Evolutionary conservation across 805 yeast species (phyloP).

Genomic region (Sugiyamaella smithiae): DNA sequence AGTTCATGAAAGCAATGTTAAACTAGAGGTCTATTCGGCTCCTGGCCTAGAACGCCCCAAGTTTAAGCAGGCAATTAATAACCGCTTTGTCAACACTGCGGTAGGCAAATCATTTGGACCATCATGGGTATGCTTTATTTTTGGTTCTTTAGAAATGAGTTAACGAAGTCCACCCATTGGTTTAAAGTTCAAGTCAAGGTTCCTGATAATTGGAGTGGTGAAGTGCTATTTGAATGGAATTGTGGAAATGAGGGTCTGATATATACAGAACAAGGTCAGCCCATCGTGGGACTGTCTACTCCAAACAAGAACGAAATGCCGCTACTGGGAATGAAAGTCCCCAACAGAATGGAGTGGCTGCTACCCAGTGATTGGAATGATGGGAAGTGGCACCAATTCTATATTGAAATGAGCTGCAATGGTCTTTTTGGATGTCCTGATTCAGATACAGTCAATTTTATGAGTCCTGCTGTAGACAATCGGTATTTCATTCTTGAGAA

Average conservation of each 20-base stretch:
- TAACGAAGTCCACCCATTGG: slow-evolving; percentile 97
- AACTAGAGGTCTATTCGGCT: no score
- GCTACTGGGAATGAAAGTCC: slow-evolving; percentile 56
- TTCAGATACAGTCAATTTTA: no score
- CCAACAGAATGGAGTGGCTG: slow-evolving; percentile 67
- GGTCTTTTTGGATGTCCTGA: slow-evolving; percentile 97
- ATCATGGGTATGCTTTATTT: no score
- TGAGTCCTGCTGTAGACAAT: slow-evolving; percentile 68
- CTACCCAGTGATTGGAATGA: slow-evolving; percentile 56
- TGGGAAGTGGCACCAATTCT: slow-evolving; percentile 59
- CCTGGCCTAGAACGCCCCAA: slow-evolving; percentile 64
- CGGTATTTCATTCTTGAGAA: slow-evolving; percentile 60
- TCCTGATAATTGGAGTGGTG: slow-evolving; percentile 51
- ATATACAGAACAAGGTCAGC: no score
- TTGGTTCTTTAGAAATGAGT: no score
- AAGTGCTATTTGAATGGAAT: slow-evolving; percentile 80
- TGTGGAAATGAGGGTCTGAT: slow-evolving; percentile 82
- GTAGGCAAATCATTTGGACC: slow-evolving; percentile 86
- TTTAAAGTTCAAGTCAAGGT: slow-evolving; percentile 67
- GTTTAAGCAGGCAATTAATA: slow-evolving; percentile 39
- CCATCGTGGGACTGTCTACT: slow-evolving; percentile 60
- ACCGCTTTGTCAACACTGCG: slow-evolving; percentile 38
- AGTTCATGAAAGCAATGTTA: no score
- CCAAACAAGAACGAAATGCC: slow-evolving; percentile 80
- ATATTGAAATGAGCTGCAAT: slow-evolving; percentile 87